Evolutionary conservation across 805 yeast genomes (phyloP).

Genomic region (Teunomyces tritomae): DNA sequence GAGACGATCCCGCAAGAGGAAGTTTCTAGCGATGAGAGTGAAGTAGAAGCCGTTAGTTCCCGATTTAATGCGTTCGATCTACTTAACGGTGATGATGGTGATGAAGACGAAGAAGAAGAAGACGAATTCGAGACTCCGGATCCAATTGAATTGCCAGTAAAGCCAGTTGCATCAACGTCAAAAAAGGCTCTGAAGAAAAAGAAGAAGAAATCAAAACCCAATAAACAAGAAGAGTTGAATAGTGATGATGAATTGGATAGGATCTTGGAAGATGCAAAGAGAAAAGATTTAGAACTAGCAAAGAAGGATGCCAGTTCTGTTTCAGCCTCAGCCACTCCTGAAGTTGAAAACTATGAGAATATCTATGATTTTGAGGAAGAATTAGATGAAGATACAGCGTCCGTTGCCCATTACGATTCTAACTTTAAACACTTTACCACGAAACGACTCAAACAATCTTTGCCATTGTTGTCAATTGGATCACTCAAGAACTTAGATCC

Average conservation of each 20-base stretch:
- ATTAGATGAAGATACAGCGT: conserved; percentile 26
- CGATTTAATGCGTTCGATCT: conserved; percentile 46
- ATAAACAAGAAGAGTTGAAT: conserved; percentile 17
- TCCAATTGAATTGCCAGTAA: conserved; percentile 14
- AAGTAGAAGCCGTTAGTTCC: conserved; percentile 12
- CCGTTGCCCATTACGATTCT: conserved; percentile 39
- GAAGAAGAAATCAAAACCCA: conserved; percentile 10
- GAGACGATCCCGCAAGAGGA: conserved; percentile 9
- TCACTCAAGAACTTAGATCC: conserved; percentile 62
- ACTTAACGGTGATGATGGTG: conserved; percentile 30
- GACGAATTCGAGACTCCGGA: conserved; percentile 18
- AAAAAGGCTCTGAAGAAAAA: conserved; percentile 22
- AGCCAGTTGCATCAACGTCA: conserved; percentile 9
- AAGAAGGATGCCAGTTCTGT: not conserved
- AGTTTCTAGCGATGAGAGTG: conserved; percentile 13
- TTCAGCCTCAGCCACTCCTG: conserved; percentile 18
- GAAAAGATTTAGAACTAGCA: conserved; percentile 19
- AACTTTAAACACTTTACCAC: conserved; percentile 48
- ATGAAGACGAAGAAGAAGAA: conserved; percentile 14
- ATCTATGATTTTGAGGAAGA: conserved; percentile 19
- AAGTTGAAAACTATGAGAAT: conserved; percentile 9
- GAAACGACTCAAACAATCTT: conserved; percentile 36
- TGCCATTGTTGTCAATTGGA: conserved; percentile 42
- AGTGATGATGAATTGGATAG: conserved; percentile 61
- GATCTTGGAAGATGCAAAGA: conserved; percentile 43